Evolutionary conservation across 768 basidiomycete genomes (phyloP), one percentile per base, ranked within the genome.

Genomic region (Mycena vulgaris): DNA sequence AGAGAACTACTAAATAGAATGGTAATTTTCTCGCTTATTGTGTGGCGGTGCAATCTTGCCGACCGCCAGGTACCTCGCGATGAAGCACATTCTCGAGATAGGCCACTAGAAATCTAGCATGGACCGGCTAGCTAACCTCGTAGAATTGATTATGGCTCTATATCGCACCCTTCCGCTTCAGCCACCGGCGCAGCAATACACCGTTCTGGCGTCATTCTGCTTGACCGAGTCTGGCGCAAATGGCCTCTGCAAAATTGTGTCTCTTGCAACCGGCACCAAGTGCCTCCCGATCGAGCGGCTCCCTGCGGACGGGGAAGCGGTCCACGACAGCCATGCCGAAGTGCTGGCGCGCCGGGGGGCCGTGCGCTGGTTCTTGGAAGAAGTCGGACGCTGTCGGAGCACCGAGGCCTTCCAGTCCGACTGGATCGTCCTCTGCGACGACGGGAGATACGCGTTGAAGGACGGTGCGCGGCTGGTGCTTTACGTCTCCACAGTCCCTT

Each of bases 261-360:
- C 93, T 35, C 75, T 96, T 5, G 91, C 87, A 0, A 94, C 95
- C 10, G 96, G 97, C 14, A 92, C 93, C 4, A 97, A 97, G 82
- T 95, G 94, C 74, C 86, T 96, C 0, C 94, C 97, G 2, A 86
- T 81, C 5, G 74, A 76, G 5, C 86, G 86, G 62, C 82, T 95
- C 0, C 90, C 95, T 0, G 74, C 79, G 7, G 83, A 84, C 31
- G 97, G 97, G 0, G 95, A 97, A 75, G 86, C 90, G 1, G 72
- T 98, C 21, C 95, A 97, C 75, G 97, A 98, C 75, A 92, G 89
- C 60, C 97, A 98, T 78, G 97, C 97, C 13, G 97, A 98, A 80
- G 89, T 97, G 25, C 84, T 98, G n/a, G 95, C 95, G 2, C 88
- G 95, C 23, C 86, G 97, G 33, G 91, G 92, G 11, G 90, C 92